phyloP scores from a whole-genome alignment of 768 basidiomycete species.

The Podaxis carcinomalis region DNA sequence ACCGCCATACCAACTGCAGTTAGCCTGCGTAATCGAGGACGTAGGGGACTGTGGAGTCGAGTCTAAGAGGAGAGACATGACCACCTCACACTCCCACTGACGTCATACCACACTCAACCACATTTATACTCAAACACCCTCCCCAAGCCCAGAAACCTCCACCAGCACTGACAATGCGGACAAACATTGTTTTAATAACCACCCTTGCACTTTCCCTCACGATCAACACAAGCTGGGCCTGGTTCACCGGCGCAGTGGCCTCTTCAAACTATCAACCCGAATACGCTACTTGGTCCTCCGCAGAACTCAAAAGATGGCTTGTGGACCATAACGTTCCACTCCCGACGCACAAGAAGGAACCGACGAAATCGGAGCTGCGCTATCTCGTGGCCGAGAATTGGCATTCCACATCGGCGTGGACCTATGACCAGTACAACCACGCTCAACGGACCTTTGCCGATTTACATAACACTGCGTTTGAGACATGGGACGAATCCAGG shows the following conservation, averaged over 20 bases:
- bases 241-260: constrained; percentile 40
- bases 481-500: constrained; percentile 81
- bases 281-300: constrained; percentile 55
- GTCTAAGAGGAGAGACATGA: constrained; percentile 1
- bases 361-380: constrained; percentile 36
- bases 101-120: constrained; percentile 5
- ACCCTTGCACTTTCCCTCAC: constrained; percentile 22
- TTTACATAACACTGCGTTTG: constrained; percentile 59
- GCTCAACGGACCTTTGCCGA: constrained; percentile 63
- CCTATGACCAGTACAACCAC: constrained; percentile 55
- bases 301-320: constrained; percentile 67
- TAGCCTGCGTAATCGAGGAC: neutral
- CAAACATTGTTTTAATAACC: neutral
- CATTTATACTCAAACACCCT: constrained; percentile 2
- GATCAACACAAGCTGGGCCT: constrained; percentile 36
- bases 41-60: neutral
- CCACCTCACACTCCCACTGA: neutral
- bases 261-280: constrained; percentile 24
- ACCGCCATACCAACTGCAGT: neutral
- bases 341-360: constrained; percentile 33
- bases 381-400: constrained; percentile 61
- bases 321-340: constrained; percentile 57
- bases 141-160: neutral
- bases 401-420: constrained; percentile 49
- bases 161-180: neutral